Percentiles rank a stretch among this genome's conserved stretches.
Conservation (phyloP, 1,139 yeast genomes). For the Candida pseudoviswanathii region DNA sequence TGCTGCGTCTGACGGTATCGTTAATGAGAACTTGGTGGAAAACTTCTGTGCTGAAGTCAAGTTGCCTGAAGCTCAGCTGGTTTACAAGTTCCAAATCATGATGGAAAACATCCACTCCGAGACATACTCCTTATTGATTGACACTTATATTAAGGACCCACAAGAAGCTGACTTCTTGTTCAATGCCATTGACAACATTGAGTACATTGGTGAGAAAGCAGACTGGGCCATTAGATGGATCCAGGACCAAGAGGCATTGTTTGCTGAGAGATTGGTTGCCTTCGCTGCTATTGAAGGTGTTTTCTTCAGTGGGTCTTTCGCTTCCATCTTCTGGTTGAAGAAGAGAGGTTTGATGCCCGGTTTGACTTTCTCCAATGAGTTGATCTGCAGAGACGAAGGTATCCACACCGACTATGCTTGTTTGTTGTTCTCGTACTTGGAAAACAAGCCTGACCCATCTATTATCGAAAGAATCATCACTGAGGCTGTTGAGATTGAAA, state of each 20-base stretch:
- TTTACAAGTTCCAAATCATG: slow-evolving; percentile 99
- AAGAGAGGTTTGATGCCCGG: slow-evolving; percentile 99
- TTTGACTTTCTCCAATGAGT: slow-evolving; percentile 92
- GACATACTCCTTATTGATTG: slow-evolving; percentile 92
- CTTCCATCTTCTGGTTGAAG: slow-evolving; percentile 97
- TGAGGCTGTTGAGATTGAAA: slow-evolving; percentile 94
- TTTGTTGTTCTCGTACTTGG: slow-evolving; percentile 87
- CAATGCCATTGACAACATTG: slow-evolving; percentile 92
- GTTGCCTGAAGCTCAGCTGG: slow-evolving; percentile 96
- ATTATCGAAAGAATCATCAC: slow-evolving; percentile 84
- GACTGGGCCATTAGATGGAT: slow-evolving; percentile 99
- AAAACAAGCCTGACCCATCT: slow-evolving; percentile 78
- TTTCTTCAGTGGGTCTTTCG: slow-evolving; percentile 96
- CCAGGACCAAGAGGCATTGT: slow-evolving; percentile 79
- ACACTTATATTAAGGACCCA: slow-evolving; percentile 93
- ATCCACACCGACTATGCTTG: slow-evolving; percentile 98
- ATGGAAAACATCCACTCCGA: slow-evolving; percentile 99
- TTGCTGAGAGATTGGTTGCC: slow-evolving; percentile 94
- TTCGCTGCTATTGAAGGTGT: slow-evolving; percentile 99
- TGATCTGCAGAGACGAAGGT: slow-evolving; percentile 98
- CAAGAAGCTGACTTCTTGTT: slow-evolving; percentile 85
- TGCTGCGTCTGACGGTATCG: slow-evolving; percentile 98
- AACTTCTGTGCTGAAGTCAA: slow-evolving; percentile 97
- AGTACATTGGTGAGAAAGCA: slow-evolving; percentile 93
- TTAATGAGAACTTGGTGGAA: slow-evolving; percentile 94